Base-by-base conservation (phyloP, 805 yeast species). In the Sugiyamaella chiloensis region DNA sequence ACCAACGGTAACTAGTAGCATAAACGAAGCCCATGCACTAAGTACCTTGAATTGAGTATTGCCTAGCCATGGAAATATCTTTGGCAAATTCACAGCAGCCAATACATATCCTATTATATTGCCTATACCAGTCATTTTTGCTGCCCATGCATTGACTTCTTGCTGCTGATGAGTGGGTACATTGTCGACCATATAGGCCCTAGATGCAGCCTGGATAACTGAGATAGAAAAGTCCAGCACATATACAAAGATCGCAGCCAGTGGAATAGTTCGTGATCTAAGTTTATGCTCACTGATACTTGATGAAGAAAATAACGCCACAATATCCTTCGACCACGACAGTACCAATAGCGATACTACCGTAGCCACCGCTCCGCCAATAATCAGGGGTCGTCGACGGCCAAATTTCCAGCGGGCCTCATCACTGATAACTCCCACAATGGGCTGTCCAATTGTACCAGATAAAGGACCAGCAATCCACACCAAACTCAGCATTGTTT, bases 401-500 rank as follows among this genome's bases (percentile, higher is more conserved):
- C 86, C 86, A 46, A 63, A 61, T 26, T 56, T 59, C 40, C 66
- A 58, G 47, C 68, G 63, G 30, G 76, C 73, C 47, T 72, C 71
- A 59, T 81, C 87, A 49, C 82, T 76, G 39, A 77, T 56, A 5
- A 78, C 67, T 0, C 87, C 87, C 32, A 80, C 75, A 3, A 80
- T 66, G 0, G 87, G 87, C 60, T 81, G 86, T 0, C 83, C 83
- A 19, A 81, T 53, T 0, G 81, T 71, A 0, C 86, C 86, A 11
- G 82, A 75, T 12, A 80, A 56, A 0, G 87, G 86, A 1, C 86
- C 85, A 1, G 85, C 84, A 19, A 81, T 71, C 87, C 86, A 81
- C 3, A 81, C 74, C 40, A 81, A 63, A 5, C 83, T 79, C 54
- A 81, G 61, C 0, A 71, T 56, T 19, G 76, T 72, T 55, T 79